These are phyloP conservation scores for Xylaria castorea DNA, from an alignment of 495 filamentous ascomycete species.

Conservation along the genomic window DNA sequence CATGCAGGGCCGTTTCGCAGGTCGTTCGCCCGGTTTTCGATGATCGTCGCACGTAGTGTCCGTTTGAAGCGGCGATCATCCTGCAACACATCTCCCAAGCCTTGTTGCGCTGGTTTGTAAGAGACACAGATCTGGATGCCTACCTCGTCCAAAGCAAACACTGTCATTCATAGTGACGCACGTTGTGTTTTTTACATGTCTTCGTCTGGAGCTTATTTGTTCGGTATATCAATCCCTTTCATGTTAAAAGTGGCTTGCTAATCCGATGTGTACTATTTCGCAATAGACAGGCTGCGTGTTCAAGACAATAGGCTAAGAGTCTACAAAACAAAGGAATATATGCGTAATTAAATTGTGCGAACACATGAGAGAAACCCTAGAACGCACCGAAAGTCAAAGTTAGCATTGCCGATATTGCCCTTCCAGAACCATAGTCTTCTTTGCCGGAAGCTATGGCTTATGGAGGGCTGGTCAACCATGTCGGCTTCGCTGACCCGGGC, in stretches of 20 bases:
- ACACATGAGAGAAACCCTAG: background rate
- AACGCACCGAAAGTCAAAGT: background rate
- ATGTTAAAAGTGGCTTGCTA: background rate
- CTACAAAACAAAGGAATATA: background rate
- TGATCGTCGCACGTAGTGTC: constrained; percentile 11
- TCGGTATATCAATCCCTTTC: background rate
- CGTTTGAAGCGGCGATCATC: constrained; percentile 9
- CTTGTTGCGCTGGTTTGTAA: constrained; percentile 7
- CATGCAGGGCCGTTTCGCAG: constrained; percentile 11
- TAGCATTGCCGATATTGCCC: background rate
- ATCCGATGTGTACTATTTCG: background rate
- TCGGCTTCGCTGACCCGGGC: background rate
- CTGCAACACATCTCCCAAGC: constrained; percentile 1
- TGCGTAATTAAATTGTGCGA: background rate
- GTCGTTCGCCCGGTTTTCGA: background rate
- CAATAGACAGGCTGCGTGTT: background rate
- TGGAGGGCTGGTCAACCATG: background rate
- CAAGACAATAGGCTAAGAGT: background rate
- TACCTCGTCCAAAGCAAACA: background rate
- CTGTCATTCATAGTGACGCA: constrained; percentile 1
- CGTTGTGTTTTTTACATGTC: background rate
- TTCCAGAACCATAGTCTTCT: background rate
- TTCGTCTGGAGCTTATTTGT: background rate
- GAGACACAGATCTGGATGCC: background rate
- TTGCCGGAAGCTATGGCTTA: background rate